Evolutionary conservation across 2,329 filamentous ascomycete species (phyloP).

Genomic region (Epichloe sibirici): DNA sequence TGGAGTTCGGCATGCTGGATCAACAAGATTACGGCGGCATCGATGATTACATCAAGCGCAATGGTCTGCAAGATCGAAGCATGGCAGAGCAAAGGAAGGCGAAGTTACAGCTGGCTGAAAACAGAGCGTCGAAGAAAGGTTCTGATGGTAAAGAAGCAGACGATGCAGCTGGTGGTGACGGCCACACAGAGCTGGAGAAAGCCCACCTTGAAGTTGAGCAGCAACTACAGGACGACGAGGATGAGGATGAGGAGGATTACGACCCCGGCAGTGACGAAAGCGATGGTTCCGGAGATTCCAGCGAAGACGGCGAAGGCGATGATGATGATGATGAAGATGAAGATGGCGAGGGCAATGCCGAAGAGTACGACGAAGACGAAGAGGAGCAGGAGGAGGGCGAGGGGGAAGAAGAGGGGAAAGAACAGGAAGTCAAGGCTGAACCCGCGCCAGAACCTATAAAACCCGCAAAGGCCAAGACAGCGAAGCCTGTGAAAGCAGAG

Average conservation of each 20-base stretch:
- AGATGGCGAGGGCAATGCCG: slow-evolving; percentile 27
- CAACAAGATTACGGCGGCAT: slow-evolving; percentile 56
- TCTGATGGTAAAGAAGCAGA: slow-evolving; percentile 27
- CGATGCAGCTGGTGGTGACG: slow-evolving; percentile 19
- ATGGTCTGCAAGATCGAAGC: slow-evolving; percentile 52
- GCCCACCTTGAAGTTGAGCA: slow-evolving; percentile 40
- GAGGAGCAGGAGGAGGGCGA: slow-evolving; percentile 21
- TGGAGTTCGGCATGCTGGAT: slow-evolving; percentile 59
- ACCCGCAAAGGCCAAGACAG: slow-evolving; percentile 4
- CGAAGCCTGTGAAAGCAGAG: slow-evolving; percentile 4
- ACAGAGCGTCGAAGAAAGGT: slow-evolving; percentile 35
- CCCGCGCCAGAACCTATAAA: background rate
- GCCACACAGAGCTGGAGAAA: slow-evolving; percentile 34
- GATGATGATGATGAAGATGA: slow-evolving; percentile 31
- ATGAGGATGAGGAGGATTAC: slow-evolving; percentile 55
- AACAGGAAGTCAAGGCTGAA: slow-evolving; percentile 10
- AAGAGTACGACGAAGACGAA: slow-evolving; percentile 25
- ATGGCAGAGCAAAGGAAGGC: slow-evolving; percentile 57
- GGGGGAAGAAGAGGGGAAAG: slow-evolving; percentile 12
- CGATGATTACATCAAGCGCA: slow-evolving; percentile 48
- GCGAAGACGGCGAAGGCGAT: slow-evolving; percentile 40
- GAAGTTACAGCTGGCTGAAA: slow-evolving; percentile 50
- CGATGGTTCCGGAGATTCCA: slow-evolving; percentile 40
- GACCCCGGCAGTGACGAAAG: slow-evolving; percentile 51
- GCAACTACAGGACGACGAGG: slow-evolving; percentile 45